A percentile compares a stretch with the other conserved stretches of the same genome.
phyloP scores from a whole-genome alignment of 2,329 filamentous ascomycete species.

The Verticillium nubilum region DNA sequence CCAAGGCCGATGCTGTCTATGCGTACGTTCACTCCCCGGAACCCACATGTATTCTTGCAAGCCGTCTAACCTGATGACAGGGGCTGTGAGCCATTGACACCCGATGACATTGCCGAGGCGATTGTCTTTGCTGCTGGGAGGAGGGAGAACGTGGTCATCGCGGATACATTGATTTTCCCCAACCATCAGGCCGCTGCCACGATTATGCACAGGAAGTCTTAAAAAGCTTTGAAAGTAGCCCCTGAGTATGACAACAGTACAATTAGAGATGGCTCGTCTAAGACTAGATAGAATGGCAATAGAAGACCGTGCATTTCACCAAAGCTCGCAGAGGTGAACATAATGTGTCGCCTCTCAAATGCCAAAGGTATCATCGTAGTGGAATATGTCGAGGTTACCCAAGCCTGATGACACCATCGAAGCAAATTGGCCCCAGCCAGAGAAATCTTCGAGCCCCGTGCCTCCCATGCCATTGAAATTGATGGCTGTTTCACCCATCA shows the following conservation, averaged over 20 bases:
- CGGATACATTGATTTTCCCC: conserved; percentile 81
- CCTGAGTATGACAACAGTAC: neutral
- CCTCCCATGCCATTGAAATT: neutral
- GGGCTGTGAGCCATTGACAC: conserved; percentile 75
- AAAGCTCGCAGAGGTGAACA: neutral
- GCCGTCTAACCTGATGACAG: conserved; percentile 28
- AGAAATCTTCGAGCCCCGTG: conserved; percentile 1
- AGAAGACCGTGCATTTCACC: too few relatives aligned
- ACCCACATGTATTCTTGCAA: conserved; percentile 27
- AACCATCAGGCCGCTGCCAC: conserved; percentile 68
- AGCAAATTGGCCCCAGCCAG: conserved; percentile 13
- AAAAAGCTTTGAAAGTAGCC: neutral
- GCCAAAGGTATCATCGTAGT: neutral
- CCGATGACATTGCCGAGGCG: conserved; percentile 85
- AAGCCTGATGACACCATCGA: conserved; percentile 7
- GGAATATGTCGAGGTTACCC: neutral
- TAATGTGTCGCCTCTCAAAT: neutral
- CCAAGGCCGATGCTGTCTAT: conserved; percentile 87
- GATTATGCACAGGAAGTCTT: conserved; percentile 2
- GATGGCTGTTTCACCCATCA: neutral
- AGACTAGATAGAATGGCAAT: too few relatives aligned
- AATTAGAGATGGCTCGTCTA: too few relatives aligned
- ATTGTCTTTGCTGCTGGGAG: conserved; percentile 80
- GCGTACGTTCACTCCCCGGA: conserved; percentile 45
- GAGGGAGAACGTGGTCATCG: conserved; percentile 84